Percentiles rank a stretch among this genome's conserved stretches.
phyloP scores from a whole-genome alignment of 345 rosid species.

The Brassica juncea region DNA sequence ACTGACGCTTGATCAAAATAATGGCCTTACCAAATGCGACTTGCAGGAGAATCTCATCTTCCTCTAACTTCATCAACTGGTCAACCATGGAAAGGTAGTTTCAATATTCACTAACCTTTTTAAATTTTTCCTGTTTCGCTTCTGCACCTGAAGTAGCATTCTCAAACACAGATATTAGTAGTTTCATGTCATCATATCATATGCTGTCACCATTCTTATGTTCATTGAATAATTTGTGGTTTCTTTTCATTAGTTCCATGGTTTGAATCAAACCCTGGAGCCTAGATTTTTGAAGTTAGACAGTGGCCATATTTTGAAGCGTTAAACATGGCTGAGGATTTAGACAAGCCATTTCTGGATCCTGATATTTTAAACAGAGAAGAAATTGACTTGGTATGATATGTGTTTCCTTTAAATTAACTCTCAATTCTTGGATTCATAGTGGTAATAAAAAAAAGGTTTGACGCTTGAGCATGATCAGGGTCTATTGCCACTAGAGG shows the following conservation, averaged over 20 bases:
- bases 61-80: slow-evolving; percentile 37
- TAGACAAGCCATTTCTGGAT: slow-evolving; percentile 64
- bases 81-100: slow-evolving; percentile 46
- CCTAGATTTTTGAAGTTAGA: slow-evolving; percentile 5
- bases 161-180: not conserved
- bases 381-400: not conserved
- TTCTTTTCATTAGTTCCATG: not conserved
- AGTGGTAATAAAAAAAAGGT: not conserved
- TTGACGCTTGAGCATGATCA: not conserved
- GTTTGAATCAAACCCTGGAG: not conserved
- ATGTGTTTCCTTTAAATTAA: not conserved
- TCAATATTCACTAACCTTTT: slow-evolving; percentile 12
- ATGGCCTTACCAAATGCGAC: slow-evolving; percentile 24
- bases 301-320: slow-evolving; percentile 33
- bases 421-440: not conserved
- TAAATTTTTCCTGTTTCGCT: slow-evolving; percentile 30
- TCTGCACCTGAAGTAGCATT: not conserved
- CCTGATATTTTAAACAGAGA: not conserved
- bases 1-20: not conserved
- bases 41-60: slow-evolving; percentile 24
- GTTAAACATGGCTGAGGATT: slow-evolving; percentile 67
- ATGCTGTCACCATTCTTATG: not conserved
- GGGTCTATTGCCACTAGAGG: slow-evolving; percentile 54
- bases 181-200: not conserved
- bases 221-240: not conserved